Evolutionary conservation across 768 basidiomycete genomes (phyloP), one percentile per base, ranked within the genome.

Genomic region (Auricularia sp.): DNA sequence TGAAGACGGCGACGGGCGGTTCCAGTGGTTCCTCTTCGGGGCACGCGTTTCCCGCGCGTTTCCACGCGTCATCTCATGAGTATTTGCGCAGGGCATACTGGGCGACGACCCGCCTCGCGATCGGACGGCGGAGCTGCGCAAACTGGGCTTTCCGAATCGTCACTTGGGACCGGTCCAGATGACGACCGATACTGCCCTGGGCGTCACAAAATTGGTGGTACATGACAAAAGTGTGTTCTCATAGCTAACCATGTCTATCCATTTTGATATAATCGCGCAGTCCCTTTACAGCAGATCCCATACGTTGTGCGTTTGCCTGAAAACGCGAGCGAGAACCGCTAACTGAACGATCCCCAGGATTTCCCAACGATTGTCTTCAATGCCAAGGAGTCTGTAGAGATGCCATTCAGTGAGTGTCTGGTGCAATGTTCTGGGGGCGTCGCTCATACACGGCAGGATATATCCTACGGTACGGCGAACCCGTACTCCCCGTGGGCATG

Each of bases 181-280:
- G 97, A 98, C 97, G 37, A 99, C 97, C 0, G 96, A 99, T 75
- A 98, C 96, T 1, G 96, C 96, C 1, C 79, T 98, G 0, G 92
- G 89, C 3, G 96, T 97, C 3, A 92, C 93, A 0, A 94, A 93
- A 72, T 75, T 84, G 3, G 88, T 95, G 16, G 86, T 94, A 0
- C 75, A 86, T 59, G 90, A 94, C 72, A 81, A 85, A 71, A 76
- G 86, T 86, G 67, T 63, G 80, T 71, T 2, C 10, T 64, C 39
- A n/a, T 44, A 33, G 8, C 11, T 58, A 29, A 29, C 29, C 29
- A 2, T 29, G 29, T 3, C 29, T 29, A 29, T 2, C 2, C 29
- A 2, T 29, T 29, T 3, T 58, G 18, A 59, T 35, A 39, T 21
- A 36, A 51, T 21, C 18, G 35, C 58, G 54, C n/a, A 42, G 21